Base-by-base conservation (phyloP, 805 yeast genomes). In the Kodamaea sagamina region DNA sequence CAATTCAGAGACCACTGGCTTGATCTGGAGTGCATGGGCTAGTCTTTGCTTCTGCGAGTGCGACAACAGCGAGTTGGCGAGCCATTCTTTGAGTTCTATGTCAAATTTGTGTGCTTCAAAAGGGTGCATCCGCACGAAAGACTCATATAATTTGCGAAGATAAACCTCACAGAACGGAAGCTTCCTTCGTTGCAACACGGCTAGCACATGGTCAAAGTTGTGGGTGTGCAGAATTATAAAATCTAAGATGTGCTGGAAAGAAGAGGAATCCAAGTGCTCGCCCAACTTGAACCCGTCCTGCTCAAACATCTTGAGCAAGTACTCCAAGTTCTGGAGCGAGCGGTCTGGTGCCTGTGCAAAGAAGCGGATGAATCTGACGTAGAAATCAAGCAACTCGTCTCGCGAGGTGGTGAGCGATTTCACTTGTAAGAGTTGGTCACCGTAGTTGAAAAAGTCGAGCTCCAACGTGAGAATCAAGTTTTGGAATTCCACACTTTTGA, bases 91-190 rank as follows among this genome's bases (percentile, higher is more conserved):
- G 36, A 58, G 54, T 13, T 47, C 26, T 1, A 46, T 39, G 11
- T 51, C 50, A 31, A 66, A 66, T 3, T 48, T 49, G 7, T 39
- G 49, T 0, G 67, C 65, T 16, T 56, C 50, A 37, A 64, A 56
- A 1, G 74, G 72, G 41, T 64, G 70, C 1, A 67, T 53, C 21
- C 49, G 48, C 6, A 69, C 54, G 47, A 67, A 69, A 2, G 66
- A 49, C 10, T 65, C 59, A 40, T 57, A 67, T 5, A 64, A 40
- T 26, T 51, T 50, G 21, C 50, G 50, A n/a, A 64, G 43, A 36
- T 52, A 62, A 4, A 51, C 46, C 11, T 53, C 53, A 34, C 59
- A 55, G 42, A 60, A 65, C 10, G 35, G 44, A n/a, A 51, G 48
- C 36, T 46, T 44, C 3, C 50, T 47, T 6, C 50, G 52, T 41